Evolutionary conservation across 1,139 yeast species (phyloP).

Genomic region (Blastobotrys raffinosifermentans): DNA sequence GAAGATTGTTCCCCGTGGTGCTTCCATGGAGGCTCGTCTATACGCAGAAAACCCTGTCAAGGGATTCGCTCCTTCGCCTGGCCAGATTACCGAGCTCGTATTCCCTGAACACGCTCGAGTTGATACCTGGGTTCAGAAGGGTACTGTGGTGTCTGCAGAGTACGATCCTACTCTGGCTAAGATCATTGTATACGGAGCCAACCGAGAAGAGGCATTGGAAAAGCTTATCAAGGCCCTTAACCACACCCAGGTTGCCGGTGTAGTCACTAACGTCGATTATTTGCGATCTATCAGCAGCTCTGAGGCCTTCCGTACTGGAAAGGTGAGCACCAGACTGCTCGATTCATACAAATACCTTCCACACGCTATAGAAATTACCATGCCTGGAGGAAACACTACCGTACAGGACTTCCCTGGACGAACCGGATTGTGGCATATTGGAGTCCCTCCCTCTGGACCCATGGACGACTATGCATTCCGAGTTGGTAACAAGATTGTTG

Average conservation of each 20-base stretch:
- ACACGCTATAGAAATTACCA: slow-evolving; percentile 71
- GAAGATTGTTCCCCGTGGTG: slow-evolving; percentile 62
- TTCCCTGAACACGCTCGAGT: slow-evolving; percentile 90
- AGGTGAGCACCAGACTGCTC: slow-evolving; percentile 79
- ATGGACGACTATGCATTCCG: slow-evolving; percentile 93
- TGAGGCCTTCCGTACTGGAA: slow-evolving; percentile 73
- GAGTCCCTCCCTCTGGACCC: slow-evolving; percentile 98
- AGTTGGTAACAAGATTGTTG: slow-evolving; percentile 83
- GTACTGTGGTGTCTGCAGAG: slow-evolving; percentile 86
- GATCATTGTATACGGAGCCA: slow-evolving; percentile 88
- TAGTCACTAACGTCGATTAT: slow-evolving; percentile 85
- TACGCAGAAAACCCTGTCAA: slow-evolving; percentile 96
- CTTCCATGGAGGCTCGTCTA: slow-evolving; percentile 92
- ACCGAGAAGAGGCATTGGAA: slow-evolving; percentile 73
- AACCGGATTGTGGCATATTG: slow-evolving; percentile 77
- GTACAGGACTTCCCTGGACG: slow-evolving; percentile 97
- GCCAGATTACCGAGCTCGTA: slow-evolving; percentile 76
- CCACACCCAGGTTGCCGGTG: slow-evolving; percentile 84
- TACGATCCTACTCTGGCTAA: slow-evolving; percentile 96
- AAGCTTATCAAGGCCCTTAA: slow-evolving; percentile 75
- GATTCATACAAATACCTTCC: slow-evolving; percentile 80
- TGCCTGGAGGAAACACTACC: slow-evolving; percentile 92
- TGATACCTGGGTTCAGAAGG: slow-evolving; percentile 90
- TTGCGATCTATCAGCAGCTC: slow-evolving; percentile 80
- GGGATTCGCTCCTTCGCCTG: slow-evolving; percentile 94